Evolutionary conservation across 352 stramenopile species (phyloP).

Genomic region (Pythium vanterpoolii): DNA sequence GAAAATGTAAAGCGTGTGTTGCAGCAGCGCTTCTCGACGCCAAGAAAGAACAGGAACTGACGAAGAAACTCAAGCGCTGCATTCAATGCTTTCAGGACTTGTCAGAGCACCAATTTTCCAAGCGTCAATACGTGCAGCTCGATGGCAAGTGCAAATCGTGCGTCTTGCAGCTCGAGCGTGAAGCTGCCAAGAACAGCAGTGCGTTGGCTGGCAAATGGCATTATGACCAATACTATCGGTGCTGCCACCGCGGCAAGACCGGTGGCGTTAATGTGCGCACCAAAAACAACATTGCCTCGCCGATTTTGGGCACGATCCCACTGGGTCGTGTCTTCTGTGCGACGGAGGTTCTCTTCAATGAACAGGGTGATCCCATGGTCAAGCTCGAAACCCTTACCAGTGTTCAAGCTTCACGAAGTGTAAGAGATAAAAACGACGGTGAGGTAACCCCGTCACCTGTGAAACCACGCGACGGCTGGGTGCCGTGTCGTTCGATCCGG

Average conservation of each 20-base stretch:
- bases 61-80: constrained; percentile 50
- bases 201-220: constrained; percentile 46
- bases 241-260: constrained; percentile 61
- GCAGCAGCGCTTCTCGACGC: constrained; percentile 23
- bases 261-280: constrained; percentile 62
- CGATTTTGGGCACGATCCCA: constrained; percentile 54
- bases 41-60: constrained; percentile 19
- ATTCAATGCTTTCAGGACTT: constrained; percentile 75
- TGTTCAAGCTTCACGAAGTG: constrained; percentile 14
- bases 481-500: constrained; percentile 68
- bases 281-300: constrained; percentile 68
- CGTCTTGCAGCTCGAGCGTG: constrained; percentile 45
- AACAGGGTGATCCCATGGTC: constrained; percentile 74
- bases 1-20: constrained; percentile 65
- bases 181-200: constrained; percentile 21
- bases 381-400: constrained; percentile 45
- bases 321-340: constrained; percentile 61
- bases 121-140: constrained; percentile 59
- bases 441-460: background rate
- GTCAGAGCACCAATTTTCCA: constrained; percentile 59
- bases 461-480: constrained; percentile 43
- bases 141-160: constrained; percentile 65
- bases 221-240: constrained; percentile 64
- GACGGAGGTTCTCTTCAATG: constrained; percentile 59
- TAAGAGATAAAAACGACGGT: background rate